These are phyloP conservation scores for Tetraselmis chui DNA, from an alignment of 139 green algal species.

Conservation along the genomic window DNA sequence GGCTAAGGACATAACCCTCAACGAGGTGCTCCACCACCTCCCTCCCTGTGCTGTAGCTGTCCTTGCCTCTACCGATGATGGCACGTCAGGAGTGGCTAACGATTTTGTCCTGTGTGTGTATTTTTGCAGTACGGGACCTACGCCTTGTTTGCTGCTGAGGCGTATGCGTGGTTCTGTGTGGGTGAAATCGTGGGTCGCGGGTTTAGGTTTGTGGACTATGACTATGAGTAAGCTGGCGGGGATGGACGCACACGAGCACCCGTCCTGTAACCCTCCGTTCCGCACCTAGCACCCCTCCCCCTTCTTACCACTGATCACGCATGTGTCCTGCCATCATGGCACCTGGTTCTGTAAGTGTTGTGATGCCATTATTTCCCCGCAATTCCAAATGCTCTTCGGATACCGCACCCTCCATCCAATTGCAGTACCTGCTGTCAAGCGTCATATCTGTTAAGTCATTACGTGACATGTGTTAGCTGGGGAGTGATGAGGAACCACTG, in stretches of 20 bases:
- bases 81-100: neutral
- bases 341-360: neutral
- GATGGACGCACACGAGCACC: neutral
- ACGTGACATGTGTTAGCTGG: too few species aligned
- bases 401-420: too few species aligned
- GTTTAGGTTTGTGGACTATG: slow-evolving; percentile 50
- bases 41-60: neutral
- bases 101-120: neutral
- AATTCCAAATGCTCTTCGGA: neutral
- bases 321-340: neutral
- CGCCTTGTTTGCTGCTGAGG: slow-evolving; percentile 51
- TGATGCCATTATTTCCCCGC: neutral
- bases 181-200: slow-evolving; percentile 75
- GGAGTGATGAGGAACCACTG: too few species aligned
- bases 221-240: neutral
- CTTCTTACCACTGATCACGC: neutral
- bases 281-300: neutral
- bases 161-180: slow-evolving; percentile 77
- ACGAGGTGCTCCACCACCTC: neutral
- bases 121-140: slow-evolving; percentile 49
- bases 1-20: neutral
- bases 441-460: too few species aligned
- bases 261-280: neutral
- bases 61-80: neutral
- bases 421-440: too few species aligned